Percentiles rank a stretch among this genome's conserved stretches.
Evolutionary conservation across 2,329 filamentous ascomycete species (phyloP).

Genomic region (Fusarium brevicatenulatum): DNA sequence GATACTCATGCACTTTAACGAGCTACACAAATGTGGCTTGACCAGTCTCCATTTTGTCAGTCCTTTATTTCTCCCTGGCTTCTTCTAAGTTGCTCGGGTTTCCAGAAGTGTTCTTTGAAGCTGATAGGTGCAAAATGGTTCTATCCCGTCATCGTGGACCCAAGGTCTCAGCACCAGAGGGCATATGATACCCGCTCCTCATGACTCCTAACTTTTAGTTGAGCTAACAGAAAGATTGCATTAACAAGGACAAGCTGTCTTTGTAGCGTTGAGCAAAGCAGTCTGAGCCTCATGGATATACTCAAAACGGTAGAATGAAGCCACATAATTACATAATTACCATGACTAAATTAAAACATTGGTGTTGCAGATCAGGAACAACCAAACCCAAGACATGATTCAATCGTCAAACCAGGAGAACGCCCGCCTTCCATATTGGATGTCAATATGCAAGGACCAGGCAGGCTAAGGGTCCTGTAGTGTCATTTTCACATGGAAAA

Average conservation of each 20-base stretch:
- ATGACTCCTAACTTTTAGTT: not conserved
- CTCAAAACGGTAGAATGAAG: not conserved
- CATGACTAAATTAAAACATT: not conserved
- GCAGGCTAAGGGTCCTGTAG: slow-evolving; percentile 31
- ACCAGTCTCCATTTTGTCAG: not conserved
- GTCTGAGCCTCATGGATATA: not conserved
- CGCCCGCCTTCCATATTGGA: slow-evolving; percentile 22
- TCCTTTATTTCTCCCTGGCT: not conserved
- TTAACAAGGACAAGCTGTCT: not conserved
- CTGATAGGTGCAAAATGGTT: not conserved
- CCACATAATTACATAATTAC: not conserved
- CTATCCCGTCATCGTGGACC: not conserved
- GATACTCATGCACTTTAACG: not conserved
- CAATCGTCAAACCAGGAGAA: not conserved
- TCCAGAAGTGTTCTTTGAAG: not conserved
- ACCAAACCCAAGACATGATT: not conserved
- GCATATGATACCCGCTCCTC: not conserved
- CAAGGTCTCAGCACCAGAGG: not conserved
- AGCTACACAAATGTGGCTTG: not conserved
- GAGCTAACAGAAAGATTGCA: not conserved
- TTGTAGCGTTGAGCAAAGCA: not conserved
- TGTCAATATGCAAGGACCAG: slow-evolving; percentile 39
- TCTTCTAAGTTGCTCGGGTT: not conserved
- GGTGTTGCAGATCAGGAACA: slow-evolving; percentile 20
- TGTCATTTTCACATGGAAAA: slow-evolving; percentile 43